Evolutionary conservation across 2,329 filamentous ascomycete species (phyloP).

Genomic region (Cladophialophora psammophila): DNA sequence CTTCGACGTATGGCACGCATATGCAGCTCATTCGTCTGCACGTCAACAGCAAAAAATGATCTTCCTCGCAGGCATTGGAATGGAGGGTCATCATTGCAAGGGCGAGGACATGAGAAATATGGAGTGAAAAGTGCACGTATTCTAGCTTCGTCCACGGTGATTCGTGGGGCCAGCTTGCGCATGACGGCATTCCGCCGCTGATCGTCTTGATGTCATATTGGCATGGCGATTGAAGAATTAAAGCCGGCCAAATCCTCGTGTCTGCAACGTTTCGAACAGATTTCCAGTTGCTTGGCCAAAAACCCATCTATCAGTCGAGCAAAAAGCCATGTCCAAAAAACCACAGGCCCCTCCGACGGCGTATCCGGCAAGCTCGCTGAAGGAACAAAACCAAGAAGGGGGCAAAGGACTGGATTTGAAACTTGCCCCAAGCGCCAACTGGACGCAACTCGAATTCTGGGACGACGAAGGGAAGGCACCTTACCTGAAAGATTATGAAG

Average conservation of each 20-base stretch:
- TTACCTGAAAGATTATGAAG: conserved; percentile 48
- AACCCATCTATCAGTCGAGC: background rate
- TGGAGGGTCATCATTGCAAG: background rate
- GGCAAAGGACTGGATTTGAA: conserved; percentile 34
- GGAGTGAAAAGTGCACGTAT: background rate
- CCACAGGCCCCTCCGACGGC: conserved; percentile 32
- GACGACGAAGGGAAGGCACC: conserved; percentile 36
- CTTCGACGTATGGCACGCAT: background rate
- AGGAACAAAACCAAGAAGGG: conserved; percentile 33
- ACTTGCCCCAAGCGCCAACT: conserved; percentile 34
- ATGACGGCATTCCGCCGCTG: conserved; percentile 17
- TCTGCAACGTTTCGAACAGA: background rate
- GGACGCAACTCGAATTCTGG: conserved; percentile 38
- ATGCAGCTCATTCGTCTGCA: background rate
- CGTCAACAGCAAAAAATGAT: background rate
- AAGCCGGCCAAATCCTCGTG: background rate
- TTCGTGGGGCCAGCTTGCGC: background rate
- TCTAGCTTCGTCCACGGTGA: background rate
- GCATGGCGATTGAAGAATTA: background rate
- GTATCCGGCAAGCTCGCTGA: conserved; percentile 29
- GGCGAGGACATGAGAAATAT: background rate
- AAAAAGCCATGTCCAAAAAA: conserved; percentile 13
- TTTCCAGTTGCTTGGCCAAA: background rate
- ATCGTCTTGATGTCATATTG: conserved; percentile 21
- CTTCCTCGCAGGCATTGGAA: background rate